These are phyloP conservation scores for Saururus chinensis DNA, from an alignment of 164 flowering plant genomes.

Conservation along the genomic window DNA sequence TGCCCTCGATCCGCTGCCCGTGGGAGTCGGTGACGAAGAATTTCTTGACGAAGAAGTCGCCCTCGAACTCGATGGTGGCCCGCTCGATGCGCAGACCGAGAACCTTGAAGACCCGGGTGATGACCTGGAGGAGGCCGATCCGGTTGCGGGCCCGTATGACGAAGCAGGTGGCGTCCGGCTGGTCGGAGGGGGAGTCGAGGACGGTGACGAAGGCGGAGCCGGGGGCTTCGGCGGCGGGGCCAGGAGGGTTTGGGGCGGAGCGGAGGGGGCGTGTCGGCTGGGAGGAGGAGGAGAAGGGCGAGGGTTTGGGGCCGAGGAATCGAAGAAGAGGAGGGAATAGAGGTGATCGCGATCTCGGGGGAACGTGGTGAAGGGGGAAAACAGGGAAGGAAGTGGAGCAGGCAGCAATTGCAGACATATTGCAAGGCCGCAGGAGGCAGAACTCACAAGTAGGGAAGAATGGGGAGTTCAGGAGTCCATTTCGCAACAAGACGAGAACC, in stretches of 20 bases:
- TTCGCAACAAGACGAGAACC: no score
- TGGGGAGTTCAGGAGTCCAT: no score
- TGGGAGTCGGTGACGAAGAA: slow-evolving; percentile 36
- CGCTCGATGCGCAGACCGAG: slow-evolving; percentile 35
- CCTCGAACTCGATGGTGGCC: slow-evolving; percentile 33
- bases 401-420: slow-evolving; percentile 3
- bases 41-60: slow-evolving; percentile 31
- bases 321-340: no score
- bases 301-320: no score
- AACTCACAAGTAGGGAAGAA: no score
- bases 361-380: no score
- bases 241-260: background rate
- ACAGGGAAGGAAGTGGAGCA: background rate
- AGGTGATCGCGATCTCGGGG: no score
- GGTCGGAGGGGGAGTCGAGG: slow-evolving; percentile 13
- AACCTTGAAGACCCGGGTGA: slow-evolving; percentile 38
- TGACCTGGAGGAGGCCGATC: slow-evolving; percentile 42
- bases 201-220: background rate
- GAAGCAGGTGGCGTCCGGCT: slow-evolving; percentile 24
- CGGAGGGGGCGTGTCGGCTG: no score
- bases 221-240: background rate
- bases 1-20: slow-evolving; percentile 33
- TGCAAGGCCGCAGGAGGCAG: no score
- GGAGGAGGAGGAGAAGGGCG: no score
- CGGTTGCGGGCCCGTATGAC: slow-evolving; percentile 28